phyloP scores from a whole-genome alignment of 23 red algal species.

The Gracilaria domingensis region DNA sequence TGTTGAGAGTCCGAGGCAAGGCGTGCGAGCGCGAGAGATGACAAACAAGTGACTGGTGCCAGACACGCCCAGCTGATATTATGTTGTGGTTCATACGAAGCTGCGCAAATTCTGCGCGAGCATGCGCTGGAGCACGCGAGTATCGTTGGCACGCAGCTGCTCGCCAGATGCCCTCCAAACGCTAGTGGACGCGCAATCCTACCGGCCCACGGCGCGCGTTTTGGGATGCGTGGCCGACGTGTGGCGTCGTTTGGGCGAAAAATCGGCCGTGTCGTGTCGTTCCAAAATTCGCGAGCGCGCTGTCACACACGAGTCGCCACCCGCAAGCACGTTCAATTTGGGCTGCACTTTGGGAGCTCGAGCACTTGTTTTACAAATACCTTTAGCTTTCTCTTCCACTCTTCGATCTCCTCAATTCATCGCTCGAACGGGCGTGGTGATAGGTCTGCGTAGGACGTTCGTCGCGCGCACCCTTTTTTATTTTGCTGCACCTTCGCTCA shows the following conservation, averaged over 20 bases:
- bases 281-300: neutral
- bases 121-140: neutral
- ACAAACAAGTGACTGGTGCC: too few species aligned
- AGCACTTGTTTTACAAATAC: too few species aligned
- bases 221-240: neutral
- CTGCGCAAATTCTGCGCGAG: constrained; percentile 20
- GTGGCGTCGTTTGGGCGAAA: neutral
- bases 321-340: too few species aligned
- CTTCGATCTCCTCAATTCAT: too few species aligned
- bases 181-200: neutral
- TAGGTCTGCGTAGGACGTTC: neutral
- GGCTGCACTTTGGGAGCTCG: too few species aligned
- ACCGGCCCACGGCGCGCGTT: neutral
- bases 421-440: neutral
- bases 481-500: constrained; percentile 26
- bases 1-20: too few species aligned
- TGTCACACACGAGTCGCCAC: too few species aligned
- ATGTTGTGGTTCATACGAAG: neutral
- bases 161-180: neutral
- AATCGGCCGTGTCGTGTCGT: neutral
- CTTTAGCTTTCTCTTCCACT: too few species aligned
- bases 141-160: neutral
- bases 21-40: too few species aligned
- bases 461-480: too few species aligned
- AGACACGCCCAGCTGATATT: too few species aligned